These are phyloP conservation scores for Gossypium davidsonii DNA, from an alignment of 441 rosid genomes.

Conservation along the genomic window DNA sequence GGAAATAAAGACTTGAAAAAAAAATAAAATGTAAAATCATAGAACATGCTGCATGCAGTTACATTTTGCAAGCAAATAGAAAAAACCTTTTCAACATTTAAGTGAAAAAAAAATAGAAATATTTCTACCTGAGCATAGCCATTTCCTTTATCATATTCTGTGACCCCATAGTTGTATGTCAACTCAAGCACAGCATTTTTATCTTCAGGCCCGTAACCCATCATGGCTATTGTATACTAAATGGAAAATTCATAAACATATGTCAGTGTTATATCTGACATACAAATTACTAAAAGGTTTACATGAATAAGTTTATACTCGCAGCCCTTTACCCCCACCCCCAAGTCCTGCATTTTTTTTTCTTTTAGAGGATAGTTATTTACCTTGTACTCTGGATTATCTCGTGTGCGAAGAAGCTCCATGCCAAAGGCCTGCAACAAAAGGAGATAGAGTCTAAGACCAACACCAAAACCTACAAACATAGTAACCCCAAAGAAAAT, in stretches of 20 bases:
- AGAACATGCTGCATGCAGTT: neutral
- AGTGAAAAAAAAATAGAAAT: slow-evolving; percentile 7
- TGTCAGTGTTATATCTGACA: neutral
- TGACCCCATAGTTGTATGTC: slow-evolving; percentile 48
- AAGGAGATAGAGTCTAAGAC: slow-evolving; percentile 1
- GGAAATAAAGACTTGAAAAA: neutral
- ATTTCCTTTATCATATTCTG: slow-evolving; percentile 47
- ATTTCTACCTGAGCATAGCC: slow-evolving; percentile 42
- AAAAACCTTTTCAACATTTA: neutral
- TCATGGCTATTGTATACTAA: slow-evolving; percentile 45
- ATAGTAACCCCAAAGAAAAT: neutral
- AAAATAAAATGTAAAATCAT: neutral
- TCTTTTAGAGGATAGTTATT: neutral
- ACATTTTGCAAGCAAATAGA: neutral
- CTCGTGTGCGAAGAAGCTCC: slow-evolving; percentile 46
- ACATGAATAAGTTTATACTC: neutral
- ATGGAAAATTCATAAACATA: slow-evolving; percentile 6
- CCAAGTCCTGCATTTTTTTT: neutral
- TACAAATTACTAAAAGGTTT: neutral
- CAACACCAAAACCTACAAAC: neutral
- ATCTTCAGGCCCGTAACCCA: slow-evolving; percentile 59
- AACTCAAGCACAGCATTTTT: slow-evolving; percentile 43
- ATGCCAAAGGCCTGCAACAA: slow-evolving; percentile 43
- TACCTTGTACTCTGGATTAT: slow-evolving; percentile 46
- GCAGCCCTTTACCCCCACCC: neutral